Evolutionary conservation across 2,329 filamentous ascomycete genomes (phyloP).

Genomic region (Epichloe festucae): DNA sequence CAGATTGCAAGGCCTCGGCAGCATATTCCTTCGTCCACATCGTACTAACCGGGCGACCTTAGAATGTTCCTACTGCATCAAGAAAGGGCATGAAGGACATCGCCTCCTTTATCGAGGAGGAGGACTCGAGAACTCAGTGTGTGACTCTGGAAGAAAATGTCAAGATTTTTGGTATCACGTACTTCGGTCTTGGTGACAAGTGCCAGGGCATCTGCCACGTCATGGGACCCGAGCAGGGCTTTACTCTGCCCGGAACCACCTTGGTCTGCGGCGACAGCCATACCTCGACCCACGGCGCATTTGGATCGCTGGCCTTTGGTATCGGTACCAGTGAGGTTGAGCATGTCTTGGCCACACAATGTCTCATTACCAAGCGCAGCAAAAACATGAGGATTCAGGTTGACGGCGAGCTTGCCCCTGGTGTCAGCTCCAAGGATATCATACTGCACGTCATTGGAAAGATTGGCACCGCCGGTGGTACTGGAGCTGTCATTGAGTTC

Average conservation of each 20-base stretch:
- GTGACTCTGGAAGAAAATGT: constrained; percentile 95
- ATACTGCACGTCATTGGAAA: constrained; percentile 84
- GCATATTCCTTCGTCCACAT: too few relatives aligned
- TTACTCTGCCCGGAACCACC: constrained; percentile 92
- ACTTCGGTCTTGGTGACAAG: constrained; percentile 93
- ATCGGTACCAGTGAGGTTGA: constrained; percentile 98
- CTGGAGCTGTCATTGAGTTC: constrained; percentile 90
- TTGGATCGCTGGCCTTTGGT: constrained; percentile 86
- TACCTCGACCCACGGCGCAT: constrained; percentile 94
- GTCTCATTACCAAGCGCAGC: constrained; percentile 82
- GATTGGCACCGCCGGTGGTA: constrained; percentile 92
- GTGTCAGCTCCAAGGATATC: constrained; percentile 93
- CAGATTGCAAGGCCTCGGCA: neutral
- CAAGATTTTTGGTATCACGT: constrained; percentile 89
- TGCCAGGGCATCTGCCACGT: constrained; percentile 97
- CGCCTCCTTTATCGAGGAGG: constrained; percentile 85
- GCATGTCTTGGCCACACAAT: constrained; percentile 94
- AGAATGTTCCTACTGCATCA: constrained; percentile 90
- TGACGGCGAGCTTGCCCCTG: constrained; percentile 76
- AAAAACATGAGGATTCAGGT: constrained; percentile 99
- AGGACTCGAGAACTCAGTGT: constrained; percentile 86
- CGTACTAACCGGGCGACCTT: constrained; percentile 8
- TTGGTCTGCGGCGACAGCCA: constrained; percentile 97
- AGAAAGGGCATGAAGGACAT: constrained; percentile 91
- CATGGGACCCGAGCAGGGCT: constrained; percentile 96